These are phyloP conservation scores for Diaporthe sp. DNA, from an alignment of 2,329 filamentous ascomycete genomes.

Conservation along the genomic window DNA sequence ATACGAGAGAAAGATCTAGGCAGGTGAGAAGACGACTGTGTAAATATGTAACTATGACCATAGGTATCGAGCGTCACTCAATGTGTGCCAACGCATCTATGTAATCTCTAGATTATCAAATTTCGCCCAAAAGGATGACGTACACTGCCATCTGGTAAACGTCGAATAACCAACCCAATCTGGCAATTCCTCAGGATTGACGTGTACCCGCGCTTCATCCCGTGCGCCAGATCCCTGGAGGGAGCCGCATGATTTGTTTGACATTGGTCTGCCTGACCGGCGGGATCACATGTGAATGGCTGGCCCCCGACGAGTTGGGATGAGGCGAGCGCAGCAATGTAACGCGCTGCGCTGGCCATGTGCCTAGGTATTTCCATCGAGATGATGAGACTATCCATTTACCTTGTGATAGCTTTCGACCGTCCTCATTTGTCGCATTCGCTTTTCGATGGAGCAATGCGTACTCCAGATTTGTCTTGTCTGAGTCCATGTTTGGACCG, in stretches of 20 bases:
- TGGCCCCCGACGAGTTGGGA: not conserved
- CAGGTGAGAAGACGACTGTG: not conserved
- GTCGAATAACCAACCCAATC: not conserved
- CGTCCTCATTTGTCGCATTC: not conserved
- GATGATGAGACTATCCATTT: too few species aligned
- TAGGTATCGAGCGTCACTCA: too few species aligned
- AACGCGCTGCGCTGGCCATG: not conserved
- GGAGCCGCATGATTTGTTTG: not conserved
- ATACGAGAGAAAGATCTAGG: too few species aligned
- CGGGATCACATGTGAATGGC: conserved; percentile 8
- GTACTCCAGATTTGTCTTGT: too few species aligned
- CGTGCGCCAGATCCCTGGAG: not conserved
- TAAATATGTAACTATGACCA: too few species aligned
- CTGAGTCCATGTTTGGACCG: not conserved
- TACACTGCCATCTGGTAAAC: not conserved
- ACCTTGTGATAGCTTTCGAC: not conserved
- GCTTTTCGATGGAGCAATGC: too few species aligned
- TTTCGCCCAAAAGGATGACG: not conserved
- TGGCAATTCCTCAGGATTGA: conserved; percentile 7
- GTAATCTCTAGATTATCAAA: not conserved
- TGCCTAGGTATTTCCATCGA: not conserved
- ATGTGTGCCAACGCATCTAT: not conserved
- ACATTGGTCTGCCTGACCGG: not conserved
- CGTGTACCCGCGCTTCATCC: conserved; percentile 3
- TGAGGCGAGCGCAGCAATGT: not conserved